Conservation (phyloP, 2,329 filamentous ascomycete genomes). For the Xylaria digitata region DNA sequence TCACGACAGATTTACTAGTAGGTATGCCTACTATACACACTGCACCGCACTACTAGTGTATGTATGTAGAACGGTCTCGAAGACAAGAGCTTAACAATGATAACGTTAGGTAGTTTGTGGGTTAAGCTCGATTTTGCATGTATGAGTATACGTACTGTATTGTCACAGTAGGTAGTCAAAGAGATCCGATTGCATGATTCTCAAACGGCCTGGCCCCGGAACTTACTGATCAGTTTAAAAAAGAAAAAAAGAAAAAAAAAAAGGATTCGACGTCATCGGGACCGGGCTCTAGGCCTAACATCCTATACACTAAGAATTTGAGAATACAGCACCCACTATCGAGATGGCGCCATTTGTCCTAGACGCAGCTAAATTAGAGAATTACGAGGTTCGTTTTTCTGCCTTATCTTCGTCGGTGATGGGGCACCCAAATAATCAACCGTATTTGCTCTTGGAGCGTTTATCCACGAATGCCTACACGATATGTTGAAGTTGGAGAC, state of each 20-base stretch:
- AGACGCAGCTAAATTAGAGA: background rate
- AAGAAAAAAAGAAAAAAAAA: slow-evolving; percentile 8
- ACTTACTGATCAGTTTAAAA: slow-evolving; percentile 3
- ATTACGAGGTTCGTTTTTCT: background rate
- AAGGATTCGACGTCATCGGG: slow-evolving; percentile 21
- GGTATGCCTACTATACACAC: no score
- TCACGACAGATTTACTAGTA: slow-evolving; percentile 1
- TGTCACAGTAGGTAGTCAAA: background rate
- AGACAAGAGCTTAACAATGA: no score
- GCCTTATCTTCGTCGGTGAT: background rate
- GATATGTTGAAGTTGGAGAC: background rate
- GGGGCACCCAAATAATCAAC: background rate
- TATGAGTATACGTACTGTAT: slow-evolving; percentile 2
- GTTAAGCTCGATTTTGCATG: background rate
- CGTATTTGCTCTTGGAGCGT: background rate
- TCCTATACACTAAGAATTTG: background rate
- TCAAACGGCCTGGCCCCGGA: slow-evolving; percentile 9
- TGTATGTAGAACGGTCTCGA: background rate
- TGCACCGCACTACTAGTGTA: no score
- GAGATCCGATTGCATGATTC: slow-evolving; percentile 16
- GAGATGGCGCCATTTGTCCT: slow-evolving; percentile 11
- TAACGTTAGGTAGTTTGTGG: background rate
- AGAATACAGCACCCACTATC: background rate
- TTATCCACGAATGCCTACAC: background rate
- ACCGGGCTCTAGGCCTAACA: slow-evolving; percentile 9